Evolutionary conservation across 2,329 filamentous ascomycete genomes (phyloP), one percentile per base, ranked within the genome.

Genomic region (Sporothrix brunneoviolacea): DNA sequence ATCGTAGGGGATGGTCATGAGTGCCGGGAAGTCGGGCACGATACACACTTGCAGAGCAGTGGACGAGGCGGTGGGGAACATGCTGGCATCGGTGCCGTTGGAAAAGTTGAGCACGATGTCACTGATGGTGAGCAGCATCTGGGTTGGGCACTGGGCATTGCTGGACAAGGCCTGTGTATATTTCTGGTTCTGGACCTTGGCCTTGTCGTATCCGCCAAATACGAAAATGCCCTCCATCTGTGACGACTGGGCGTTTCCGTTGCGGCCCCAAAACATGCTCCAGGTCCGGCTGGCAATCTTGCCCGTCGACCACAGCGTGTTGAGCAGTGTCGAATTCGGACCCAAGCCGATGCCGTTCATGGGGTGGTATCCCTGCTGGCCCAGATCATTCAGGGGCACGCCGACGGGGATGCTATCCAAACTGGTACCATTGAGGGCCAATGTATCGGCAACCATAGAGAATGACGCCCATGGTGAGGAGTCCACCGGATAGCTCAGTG

Each of bases 51-150:
- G 18, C 3, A 62, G 50, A 13, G 55, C 41, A 2, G 41, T 41
- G 15, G 53, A 41, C 7, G 39, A 18, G 4, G 49, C 33, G 1
- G 9, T 13, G 8, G 54, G 37, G 13, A 62, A 61, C 21, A 67
- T 58, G 51, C 63, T 65, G 28, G 48, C 52, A 18, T 65, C 55
- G 37, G 60, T 65, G 21, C 63, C 62, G 53, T 65, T 65, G 3
- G 60, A 57, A 53, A 62, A 65, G 53, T 65, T 62, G 52, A 65
- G 56, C n/a, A 57, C 48, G 12, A 67, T 60, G 50, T 65, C 61
- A 22, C 54, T 50, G 24, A 66, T 60, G 22, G 54, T 54, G 19
- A 64, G 57, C 2, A 64, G 21, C 60, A 66, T 57, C 18, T 58
- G 57, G n/a, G 63, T 62, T 5, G 56, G 19, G 50, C 63, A 66